Conservation (phyloP, 2,329 filamentous ascomycete species). For the Beauveria sp. region DNA sequence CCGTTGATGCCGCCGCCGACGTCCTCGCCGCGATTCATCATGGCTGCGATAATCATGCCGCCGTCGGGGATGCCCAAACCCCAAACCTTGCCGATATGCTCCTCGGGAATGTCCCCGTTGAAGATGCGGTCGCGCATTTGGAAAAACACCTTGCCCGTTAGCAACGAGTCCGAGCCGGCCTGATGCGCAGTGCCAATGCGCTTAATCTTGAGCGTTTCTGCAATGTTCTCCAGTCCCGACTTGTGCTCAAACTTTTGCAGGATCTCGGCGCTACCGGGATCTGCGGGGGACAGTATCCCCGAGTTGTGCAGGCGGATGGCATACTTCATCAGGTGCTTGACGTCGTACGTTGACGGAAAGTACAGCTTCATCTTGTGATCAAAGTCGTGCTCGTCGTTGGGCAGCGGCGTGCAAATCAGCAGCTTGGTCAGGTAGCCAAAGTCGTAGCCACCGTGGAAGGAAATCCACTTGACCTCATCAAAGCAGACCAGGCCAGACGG, state of each 20-base stretch:
- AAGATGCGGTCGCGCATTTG: constrained; percentile 85
- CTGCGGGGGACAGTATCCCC: constrained; percentile 54
- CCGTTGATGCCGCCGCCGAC: constrained; percentile 30
- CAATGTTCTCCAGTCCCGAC: constrained; percentile 86
- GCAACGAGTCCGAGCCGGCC: constrained; percentile 84
- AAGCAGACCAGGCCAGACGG: constrained; percentile 85
- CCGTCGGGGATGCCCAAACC: constrained; percentile 71
- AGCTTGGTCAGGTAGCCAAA: constrained; percentile 97
- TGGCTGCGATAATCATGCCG: constrained; percentile 29
- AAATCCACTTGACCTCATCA: constrained; percentile 89
- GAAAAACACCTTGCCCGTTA: constrained; percentile 94
- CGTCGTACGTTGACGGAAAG: constrained; percentile 90
- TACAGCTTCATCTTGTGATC: constrained; percentile 83
- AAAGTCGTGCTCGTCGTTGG: constrained; percentile 85
- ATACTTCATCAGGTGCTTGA: constrained; percentile 94
- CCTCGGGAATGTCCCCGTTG: constrained; percentile 69
- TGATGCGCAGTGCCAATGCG: constrained; percentile 83
- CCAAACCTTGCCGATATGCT: constrained; percentile 88
- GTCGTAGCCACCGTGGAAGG: constrained; percentile 96
- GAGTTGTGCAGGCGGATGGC: constrained; percentile 64
- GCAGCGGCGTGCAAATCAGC: constrained; percentile 73
- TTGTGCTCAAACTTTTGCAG: constrained; percentile 83
- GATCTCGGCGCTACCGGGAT: constrained; percentile 61
- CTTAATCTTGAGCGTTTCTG: constrained; percentile 86
- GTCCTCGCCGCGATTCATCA: constrained; percentile 26